Evolutionary conservation across 1,284 basidiomycete genomes (phyloP), one percentile per base, ranked within the genome.

Genomic region (Trichosporon ovoides): DNA sequence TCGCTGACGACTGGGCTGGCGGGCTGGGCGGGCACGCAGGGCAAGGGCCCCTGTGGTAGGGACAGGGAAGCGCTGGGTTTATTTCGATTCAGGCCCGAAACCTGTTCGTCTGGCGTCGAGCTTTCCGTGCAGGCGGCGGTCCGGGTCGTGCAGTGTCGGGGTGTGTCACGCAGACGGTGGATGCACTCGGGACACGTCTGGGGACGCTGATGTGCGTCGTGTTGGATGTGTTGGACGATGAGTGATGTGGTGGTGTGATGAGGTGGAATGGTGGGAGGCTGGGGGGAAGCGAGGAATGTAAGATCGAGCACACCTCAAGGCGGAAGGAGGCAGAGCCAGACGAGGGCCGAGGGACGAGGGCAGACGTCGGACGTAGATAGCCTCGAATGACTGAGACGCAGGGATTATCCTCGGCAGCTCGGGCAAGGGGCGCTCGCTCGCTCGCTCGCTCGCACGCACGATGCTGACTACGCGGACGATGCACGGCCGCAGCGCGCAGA

Each of bases 261-360:
- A 31, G 35, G 50, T 11, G 33, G 24, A 28, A n/a, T 18, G 36
- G 50, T 37, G 36, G 50, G 50, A 52, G 50, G 50, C 50, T 52
- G 50, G 36, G 50, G 50, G 20, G 24, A 52, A 31, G 50, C 50
- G 50, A 52, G 50, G 36, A 52, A 52, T 35, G 36, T 35, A 52
- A 20, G 35, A n/a, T 35, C 50, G 36, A 10, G 19, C 4, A 9
- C 9, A 37, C 18, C 19, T 52, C 33, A 22, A 37, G 50, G 20
- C 50, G 36, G 36, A 37, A 52, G 36, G 50, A 36, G 19, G 49
- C n/a, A 36, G 14, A 24, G 13, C 19, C 22, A 28, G 24, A 28
- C 48, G 48, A 50, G 34, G 14, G 24, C 4, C n/a, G 48, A 49
- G 33, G 14, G 10, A 51, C 28, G 35, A 18, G n/a, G 16, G 14